Conservation (phyloP, 805 yeast genomes). For the Barnettozyma salicaria region DNA sequence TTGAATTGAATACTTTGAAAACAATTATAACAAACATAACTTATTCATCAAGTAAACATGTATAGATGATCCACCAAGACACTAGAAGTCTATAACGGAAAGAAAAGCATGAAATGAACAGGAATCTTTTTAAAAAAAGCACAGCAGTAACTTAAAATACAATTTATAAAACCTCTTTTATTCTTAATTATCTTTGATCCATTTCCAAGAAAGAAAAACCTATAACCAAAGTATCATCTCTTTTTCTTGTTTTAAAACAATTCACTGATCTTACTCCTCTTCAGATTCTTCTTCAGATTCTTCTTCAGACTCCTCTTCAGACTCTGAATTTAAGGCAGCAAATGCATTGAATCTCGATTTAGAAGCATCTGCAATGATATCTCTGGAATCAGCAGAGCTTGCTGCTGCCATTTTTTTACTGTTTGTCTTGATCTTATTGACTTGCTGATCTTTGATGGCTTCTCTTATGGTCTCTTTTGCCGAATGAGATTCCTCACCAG, state of each 20-base stretch:
- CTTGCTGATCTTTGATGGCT: slow-evolving; percentile 24
- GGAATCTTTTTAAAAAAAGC: too few species aligned
- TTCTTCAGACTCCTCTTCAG: slow-evolving; percentile 26
- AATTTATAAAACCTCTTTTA: too few species aligned
- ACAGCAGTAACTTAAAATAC: too few species aligned
- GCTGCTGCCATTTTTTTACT: slow-evolving; percentile 70
- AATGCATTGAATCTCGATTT: slow-evolving; percentile 71
- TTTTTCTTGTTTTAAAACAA: background rate
- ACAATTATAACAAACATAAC: background rate
- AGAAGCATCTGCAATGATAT: slow-evolving; percentile 61
- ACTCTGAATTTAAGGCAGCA: slow-evolving; percentile 50
- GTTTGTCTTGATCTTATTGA: slow-evolving; percentile 61
- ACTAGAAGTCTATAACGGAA: background rate
- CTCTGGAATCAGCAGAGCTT: slow-evolving; percentile 68
- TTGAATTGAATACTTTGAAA: too few species aligned
- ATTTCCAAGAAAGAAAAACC: too few species aligned
- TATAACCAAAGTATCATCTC: slow-evolving; percentile 1
- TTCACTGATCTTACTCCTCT: background rate
- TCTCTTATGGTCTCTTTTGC: slow-evolving; percentile 43
- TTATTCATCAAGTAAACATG: slow-evolving; percentile 3
- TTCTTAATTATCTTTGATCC: too few species aligned
- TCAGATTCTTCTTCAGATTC: slow-evolving; percentile 18
- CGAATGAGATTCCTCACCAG: slow-evolving; percentile 45
- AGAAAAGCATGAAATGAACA: background rate
- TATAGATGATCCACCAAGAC: background rate